Base-by-base conservation (phyloP, 2,329 filamentous ascomycete genomes). In the Trichoderma breve region DNA sequence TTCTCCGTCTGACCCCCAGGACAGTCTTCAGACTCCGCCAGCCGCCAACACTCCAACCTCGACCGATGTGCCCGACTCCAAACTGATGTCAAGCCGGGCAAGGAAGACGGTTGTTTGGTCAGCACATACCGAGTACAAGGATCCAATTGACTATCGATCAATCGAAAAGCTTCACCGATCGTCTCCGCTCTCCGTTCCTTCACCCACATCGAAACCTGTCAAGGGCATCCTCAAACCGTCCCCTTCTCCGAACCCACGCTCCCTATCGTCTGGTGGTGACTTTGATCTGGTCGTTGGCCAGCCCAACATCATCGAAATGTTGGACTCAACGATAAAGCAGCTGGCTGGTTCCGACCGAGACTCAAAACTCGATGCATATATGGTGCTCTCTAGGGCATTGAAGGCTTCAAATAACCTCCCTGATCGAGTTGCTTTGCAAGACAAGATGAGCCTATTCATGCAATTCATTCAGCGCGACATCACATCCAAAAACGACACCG, bases 401-500 rank as follows among this genome's bases (percentile, higher is more conserved):
- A 93, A 93, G 79, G 88, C 92, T 6, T 97, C 95, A 71, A 93
- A 95, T 74, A 92, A 93, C 75, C 83, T 97, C 15, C 94, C 94
- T 0, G 92, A 96, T 75, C 84, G 89, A 43, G 88, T 92, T 71
- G 90, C 90, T 12, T 84, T 97, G 70, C 87, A 90, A 71, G 88
- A 89, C 65, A 97, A 96, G 80, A 91, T 98, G 86, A 86, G 87
- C 12, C 82, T 93, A 3, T 87, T 98, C 72, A 89, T 90, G 75
- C 91, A 94, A 73, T 97, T 94, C 78, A 93, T 98, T 70, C 90
- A 92, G 77, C 88, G 95, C 73, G 96, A 99, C 79, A 86, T 97
- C 28, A 87, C 86, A 7, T 86, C 89, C 12, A 90, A 89, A 74
- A 85, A 87, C 43, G 79, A 86, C 6, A 83, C 86, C 72, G 87